Evolutionary conservation across 768 basidiomycete species (phyloP).

Genomic region (Chiua virens): DNA sequence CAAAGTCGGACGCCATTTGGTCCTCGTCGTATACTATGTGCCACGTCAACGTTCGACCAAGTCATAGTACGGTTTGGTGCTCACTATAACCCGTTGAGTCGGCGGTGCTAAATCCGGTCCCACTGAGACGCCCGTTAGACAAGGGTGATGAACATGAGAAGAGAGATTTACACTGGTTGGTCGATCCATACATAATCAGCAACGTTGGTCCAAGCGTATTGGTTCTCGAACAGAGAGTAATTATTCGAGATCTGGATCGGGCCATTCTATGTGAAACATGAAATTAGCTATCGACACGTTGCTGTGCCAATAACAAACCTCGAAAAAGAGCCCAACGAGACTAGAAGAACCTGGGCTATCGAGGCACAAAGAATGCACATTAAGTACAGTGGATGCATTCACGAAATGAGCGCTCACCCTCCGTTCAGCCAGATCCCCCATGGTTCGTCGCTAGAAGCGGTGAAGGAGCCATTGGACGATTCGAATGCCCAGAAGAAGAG

Average conservation of each 20-base stretch:
- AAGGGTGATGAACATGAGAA: not conserved
- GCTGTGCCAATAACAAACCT: constrained; percentile 39
- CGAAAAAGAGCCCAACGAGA: constrained; percentile 60
- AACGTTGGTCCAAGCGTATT: constrained; percentile 56
- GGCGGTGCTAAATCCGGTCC: constrained; percentile 63
- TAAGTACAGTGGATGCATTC: too few relatives aligned
- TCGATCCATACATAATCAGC: constrained; percentile 76
- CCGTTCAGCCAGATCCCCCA: constrained; percentile 79
- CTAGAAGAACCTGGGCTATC: constrained; percentile 69
- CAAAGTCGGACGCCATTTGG: constrained; percentile 56
- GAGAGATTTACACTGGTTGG: constrained; percentile 55
- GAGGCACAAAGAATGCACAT: not conserved
- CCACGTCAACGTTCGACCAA: not conserved
- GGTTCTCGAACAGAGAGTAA: constrained; percentile 49
- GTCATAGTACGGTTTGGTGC: constrained; percentile 6
- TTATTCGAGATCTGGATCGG: constrained; percentile 59
- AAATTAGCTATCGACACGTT: not conserved
- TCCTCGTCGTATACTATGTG: constrained; percentile 57
- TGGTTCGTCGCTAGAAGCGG: constrained; percentile 44
- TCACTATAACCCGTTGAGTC: constrained; percentile 61
- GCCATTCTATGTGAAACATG: constrained; percentile 52
- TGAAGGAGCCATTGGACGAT: constrained; percentile 55
- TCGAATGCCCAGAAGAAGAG: constrained; percentile 69
- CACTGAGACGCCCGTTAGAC: constrained; percentile 35
- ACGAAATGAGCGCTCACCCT: constrained; percentile 42